Percentiles rank a stretch among this genome's conserved stretches.
Conservation (phyloP, 164 flowering plant species). For the Akebia trifoliata region DNA sequence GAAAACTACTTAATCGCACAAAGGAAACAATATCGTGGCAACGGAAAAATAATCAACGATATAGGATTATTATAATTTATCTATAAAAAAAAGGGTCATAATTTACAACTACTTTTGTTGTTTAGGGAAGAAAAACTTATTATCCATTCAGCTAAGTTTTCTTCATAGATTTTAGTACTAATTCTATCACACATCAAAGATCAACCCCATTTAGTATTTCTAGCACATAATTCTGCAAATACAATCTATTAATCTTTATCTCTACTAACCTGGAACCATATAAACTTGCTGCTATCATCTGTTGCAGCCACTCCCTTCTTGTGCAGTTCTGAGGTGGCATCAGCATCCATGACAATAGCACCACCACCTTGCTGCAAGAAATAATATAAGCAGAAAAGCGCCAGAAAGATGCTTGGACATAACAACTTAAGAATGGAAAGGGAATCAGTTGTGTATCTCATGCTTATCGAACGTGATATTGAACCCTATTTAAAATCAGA, state of each 20-base stretch:
- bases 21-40: no score
- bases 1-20: no score
- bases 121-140: no score
- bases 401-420: not conserved
- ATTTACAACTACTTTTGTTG: no score
- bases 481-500: not conserved
- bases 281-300: conserved; percentile 72
- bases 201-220: not conserved
- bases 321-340: conserved; percentile 80
- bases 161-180: not conserved
- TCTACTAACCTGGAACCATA: conserved; percentile 72
- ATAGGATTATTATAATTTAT: no score
- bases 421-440: not conserved
- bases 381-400: conserved; percentile 3
- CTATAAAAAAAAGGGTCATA: no score
- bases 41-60: no score
- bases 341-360: conserved; percentile 84
- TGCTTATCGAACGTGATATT: not conserved
- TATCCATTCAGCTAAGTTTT: no score
- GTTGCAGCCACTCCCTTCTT: conserved; percentile 61
- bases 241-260: not conserved
- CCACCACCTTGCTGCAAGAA: conserved; percentile 72
- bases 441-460: not conserved
- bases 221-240: no score
- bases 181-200: not conserved